Base-by-base conservation (phyloP, 2,329 filamentous ascomycete genomes). In the Botrytis hyacinthi region DNA sequence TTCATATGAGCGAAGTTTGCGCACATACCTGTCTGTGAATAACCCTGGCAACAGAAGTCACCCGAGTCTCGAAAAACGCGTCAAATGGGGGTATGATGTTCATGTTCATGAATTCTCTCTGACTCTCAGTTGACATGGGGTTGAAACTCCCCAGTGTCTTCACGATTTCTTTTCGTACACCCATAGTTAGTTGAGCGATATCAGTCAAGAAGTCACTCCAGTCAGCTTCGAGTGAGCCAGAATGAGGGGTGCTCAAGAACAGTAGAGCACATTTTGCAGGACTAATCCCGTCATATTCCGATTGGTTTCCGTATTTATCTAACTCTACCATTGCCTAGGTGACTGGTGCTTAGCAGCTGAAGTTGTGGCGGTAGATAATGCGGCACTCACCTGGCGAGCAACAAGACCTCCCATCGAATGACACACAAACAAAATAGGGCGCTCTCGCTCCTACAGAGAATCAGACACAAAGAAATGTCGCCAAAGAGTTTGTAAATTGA, bases 381-480 rank as follows among this genome's bases (percentile, higher is more conserved):
- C 26, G 35, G 12, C 29, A 69, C 63, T 59, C 2, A 59, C 66
- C n/a, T 59, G 48, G 4, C 66, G 66, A n/a, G 48, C 51, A 29
- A 69, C 66, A 40, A 69, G 35, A 5, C 66, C 48, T 9, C 66
- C 66, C n/a, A 70, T 40, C 2, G n/a, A 70, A 46, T 61, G 57
- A 10, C 54, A 70, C 20, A 70, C 29, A 61, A 46, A 70, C 26
- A 60, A 29, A 32, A 70, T 32, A 40, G 54, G 68, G 2, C 54
- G 68, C 29, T 70, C 42, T 61, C n/a, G 22, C 46, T 70, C 68
- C 68, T 61, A 60, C 16, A 14, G 9, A 59, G 48, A 4, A 26
- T 70, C 3, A 48, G 29, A 42, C 4, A 1, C 10, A 22, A 14
- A 16, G 26, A 63, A 44, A 44, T 44, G 4, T 26, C n/a, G 9